Evolutionary conservation across 176 grass and related monocot species (phyloP), one percentile per base, ranked within the genome.

Genomic region (Stipa capillata): DNA sequence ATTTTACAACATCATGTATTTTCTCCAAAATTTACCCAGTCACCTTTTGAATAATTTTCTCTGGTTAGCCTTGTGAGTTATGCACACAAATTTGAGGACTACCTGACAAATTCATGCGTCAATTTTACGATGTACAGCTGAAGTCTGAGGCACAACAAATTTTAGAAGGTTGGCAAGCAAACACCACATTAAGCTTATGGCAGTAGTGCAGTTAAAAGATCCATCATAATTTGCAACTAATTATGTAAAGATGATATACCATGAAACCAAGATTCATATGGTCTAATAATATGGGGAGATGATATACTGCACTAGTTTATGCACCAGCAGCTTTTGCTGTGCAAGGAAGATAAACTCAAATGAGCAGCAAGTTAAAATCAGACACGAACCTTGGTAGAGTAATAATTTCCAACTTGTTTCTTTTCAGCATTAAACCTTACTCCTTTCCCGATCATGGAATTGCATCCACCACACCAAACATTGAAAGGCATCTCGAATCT

Each of bases 381-480:
- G 36, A 3, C 5, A 69, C 16, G 28, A 80, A 97, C 95, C 90
- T 98, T 98, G 7, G 96, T 95, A 53, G 96, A 98, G 80, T 98
- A 95, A 73, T 98, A 98, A 78, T 95, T 98, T 14, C 96, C 96
- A 68, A 98, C 92, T 98, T 98, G 96, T 71, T 98, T 98, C 74
- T 98, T 98, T 79, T 98, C 96, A 73, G 96, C 92, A 79, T 98
- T 98, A 87, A 98, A 98, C 84, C 96, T 88, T 35, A 98, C 96
- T 73, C 96, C 96, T 79, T 98, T 98, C 1, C 92, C 96, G 85
- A 98, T 98, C 96, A 98, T 98, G 28, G 90, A 93, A 48, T 92
- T 98, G 88, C 96, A 98, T 78, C 96, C 96, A 52, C 96, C 96
- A 72, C 96, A 98, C 96, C 96, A 98, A 35, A 98, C 83, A 87